Evolutionary conservation across 2,329 filamentous ascomycete species (phyloP), one percentile per base, ranked within the genome.

Genomic region (Sporothrix luriei): DNA sequence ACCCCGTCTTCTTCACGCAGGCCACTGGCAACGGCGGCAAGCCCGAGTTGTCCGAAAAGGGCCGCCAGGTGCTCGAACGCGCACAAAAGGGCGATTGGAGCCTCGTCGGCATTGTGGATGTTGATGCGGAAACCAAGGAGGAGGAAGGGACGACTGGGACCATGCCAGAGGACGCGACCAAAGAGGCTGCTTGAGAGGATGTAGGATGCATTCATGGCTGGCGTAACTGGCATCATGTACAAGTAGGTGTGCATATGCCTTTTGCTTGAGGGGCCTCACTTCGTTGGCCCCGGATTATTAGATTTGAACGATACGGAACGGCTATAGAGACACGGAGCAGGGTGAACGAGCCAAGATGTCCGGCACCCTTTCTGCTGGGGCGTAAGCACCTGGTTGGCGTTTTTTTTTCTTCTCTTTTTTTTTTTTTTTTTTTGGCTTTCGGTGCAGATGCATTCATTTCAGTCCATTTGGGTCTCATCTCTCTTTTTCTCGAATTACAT

Each of bases 1-100:
- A 89, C 74, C 95, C 95, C n/a, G 85, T 93, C 55, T 99, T 97
- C 81, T 99, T 99, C 80, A 88, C 82, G 74, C 84, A 87, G 75
- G 80, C 81, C 68, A 83, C 82, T 11, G 85, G 84, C 74, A 87
- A 86, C 71, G 83, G 82, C 64, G 85, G 85, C 69, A 84, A 84
- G 76, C 85, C 85, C 0, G 82, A 85, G 52, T 80, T 87, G 72
- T 86, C 84, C 4, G 83, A 84, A 2, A 85, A 84, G 78, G 85
- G 85, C 24, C 80, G 77, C 4, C 76, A 80, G 74, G 81, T 86
- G 7, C 80, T 87, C 3, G 81, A 84, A 71, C 79, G 82, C 52
- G 84, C 85, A 11, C 85, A 87, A 74, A 82, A 82, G 75, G 81
- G 78, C 48, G 82, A 86, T 26, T 87, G 85, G 85, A 73, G 68